Conservation (phyloP, 495 filamentous ascomycete species). For the Penicillium soppii region DNA sequence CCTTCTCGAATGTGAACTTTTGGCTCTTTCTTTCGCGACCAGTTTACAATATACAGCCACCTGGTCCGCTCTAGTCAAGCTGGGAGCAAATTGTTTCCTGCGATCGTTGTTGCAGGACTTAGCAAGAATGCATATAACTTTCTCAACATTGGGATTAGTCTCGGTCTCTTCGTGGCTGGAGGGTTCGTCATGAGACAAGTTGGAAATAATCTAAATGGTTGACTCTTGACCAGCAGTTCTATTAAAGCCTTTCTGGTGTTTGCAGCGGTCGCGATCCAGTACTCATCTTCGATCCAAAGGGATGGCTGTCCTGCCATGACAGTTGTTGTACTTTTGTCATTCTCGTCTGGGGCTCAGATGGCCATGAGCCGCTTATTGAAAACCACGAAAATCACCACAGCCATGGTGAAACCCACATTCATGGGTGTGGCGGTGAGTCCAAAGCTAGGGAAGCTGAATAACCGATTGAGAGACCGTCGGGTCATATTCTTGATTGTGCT, state of each 20-base stretch:
- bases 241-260: slow-evolving; percentile 57
- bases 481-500: slow-evolving; percentile 50
- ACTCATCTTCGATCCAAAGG: slow-evolving; percentile 27
- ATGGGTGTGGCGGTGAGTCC: slow-evolving; percentile 59
- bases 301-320: slow-evolving; percentile 36
- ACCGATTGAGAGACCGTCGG: slow-evolving; percentile 52
- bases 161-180: slow-evolving; percentile 54
- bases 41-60: slow-evolving; percentile 59
- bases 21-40: slow-evolving; percentile 37
- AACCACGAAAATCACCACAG: slow-evolving; percentile 64
- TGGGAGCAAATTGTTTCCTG: slow-evolving; percentile 61
- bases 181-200: slow-evolving; percentile 56
- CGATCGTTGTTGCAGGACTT: slow-evolving; percentile 47
- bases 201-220: slow-evolving; percentile 52
- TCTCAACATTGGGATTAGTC: slow-evolving; percentile 51
- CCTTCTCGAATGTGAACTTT: slow-evolving; percentile 29
- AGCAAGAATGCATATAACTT: slow-evolving; percentile 34
- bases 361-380: slow-evolving; percentile 53
- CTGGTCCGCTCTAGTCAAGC: slow-evolving; percentile 67
- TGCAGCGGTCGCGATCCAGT: slow-evolving; percentile 48
- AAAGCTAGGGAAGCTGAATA: slow-evolving; percentile 38
- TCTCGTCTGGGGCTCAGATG: slow-evolving; percentile 58
- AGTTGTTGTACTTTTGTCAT: slow-evolving; percentile 52
- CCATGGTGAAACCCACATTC: slow-evolving; percentile 66
- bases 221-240: slow-evolving; percentile 51